Percentiles rank a stretch among this genome's conserved stretches.
These are phyloP conservation scores for Tuber magnatum DNA, from an alignment of 495 filamentous ascomycete genomes.

Conservation along the genomic window DNA sequence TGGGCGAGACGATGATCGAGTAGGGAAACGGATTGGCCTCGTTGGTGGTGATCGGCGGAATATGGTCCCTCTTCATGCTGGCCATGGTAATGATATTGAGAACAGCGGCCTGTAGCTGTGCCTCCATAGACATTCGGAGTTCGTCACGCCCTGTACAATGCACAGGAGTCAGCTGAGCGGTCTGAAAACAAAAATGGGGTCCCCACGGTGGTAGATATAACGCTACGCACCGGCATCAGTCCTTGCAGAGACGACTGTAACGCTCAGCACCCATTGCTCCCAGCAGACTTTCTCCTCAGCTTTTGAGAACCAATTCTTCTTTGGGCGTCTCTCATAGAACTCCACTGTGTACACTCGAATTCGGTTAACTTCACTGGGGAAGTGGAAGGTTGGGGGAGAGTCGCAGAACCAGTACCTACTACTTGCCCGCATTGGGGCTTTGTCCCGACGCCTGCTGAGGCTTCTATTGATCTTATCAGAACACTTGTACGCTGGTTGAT, in stretches of 20 bases:
- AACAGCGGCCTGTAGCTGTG: constrained; percentile 72
- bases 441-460: constrained; percentile 40
- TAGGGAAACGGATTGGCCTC: constrained; percentile 94
- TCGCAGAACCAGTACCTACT: constrained; percentile 21
- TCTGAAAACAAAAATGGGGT: background rate
- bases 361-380: constrained; percentile 8
- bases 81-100: constrained; percentile 81
- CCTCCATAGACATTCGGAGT: constrained; percentile 78
- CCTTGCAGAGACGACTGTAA: constrained; percentile 78
- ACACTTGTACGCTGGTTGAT: constrained; percentile 78
- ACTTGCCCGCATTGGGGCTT: constrained; percentile 48
- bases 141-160: constrained; percentile 63
- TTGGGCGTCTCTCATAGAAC: constrained; percentile 87
- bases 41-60: constrained; percentile 90
- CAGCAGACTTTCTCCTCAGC: constrained; percentile 88
- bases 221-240: constrained; percentile 70
- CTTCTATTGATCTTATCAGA: constrained; percentile 54
- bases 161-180: constrained; percentile 6
- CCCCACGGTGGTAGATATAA: background rate
- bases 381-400: background rate
- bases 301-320: constrained; percentile 69
- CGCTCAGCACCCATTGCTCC: constrained; percentile 90
- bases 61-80: constrained; percentile 87
- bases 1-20: constrained; percentile 76
- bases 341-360: constrained; percentile 54